Evolutionary conservation across 2,329 filamentous ascomycete species (phyloP), one percentile per base, ranked within the genome.

Genomic region (Fusarium denticulatum): DNA sequence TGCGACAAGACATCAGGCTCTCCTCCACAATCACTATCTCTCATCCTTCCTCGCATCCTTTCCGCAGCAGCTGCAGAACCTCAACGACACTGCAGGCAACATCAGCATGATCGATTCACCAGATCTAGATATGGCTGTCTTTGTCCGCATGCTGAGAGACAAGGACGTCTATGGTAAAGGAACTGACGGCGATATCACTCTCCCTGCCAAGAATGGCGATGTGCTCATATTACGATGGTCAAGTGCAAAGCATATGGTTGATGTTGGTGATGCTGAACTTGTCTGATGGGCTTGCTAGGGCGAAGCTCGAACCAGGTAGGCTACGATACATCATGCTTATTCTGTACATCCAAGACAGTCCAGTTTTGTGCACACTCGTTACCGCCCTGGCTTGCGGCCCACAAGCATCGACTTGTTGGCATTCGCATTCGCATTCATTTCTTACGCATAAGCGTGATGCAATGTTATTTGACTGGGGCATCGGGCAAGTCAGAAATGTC

Each of bases 31-130:
- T 59, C 95, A 98, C 82, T 98, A 97, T 83, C 87, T 93, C 10
- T 89, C 92, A 2, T 96, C 94, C 2, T 99, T 99, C 79, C 87
- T 99, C 22, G 88, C 88, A 0, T 90, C 92, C 18, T 98, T 99
- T 77, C 96, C 96, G 1, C 84, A 89, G 20, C 87, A 90, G 50
- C 82, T 99, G 77, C 93, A 96, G 81, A 91, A 95, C 75, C 85
- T 99, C 60, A 97, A 98, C 83, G 96, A 99, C 84, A 94, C 93
- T 20, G 91, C 93, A 0, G 96, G 95, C 36, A 95, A 95, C 15
- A 92, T 96, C 64, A 95, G 90, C 83, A 99, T 99, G 96, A 90
- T 98, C 36, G 95, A 97, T 79, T 87, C 89, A 5, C 96, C 96
- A 0, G 96, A 98, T 80, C 84, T 91, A 53, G 93, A 96, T 69